A percentile compares a stretch with the other conserved stretches of the same genome.
These are phyloP conservation scores for Lactuca sativa DNA, from an alignment of 129 eudicot genomes.

Conservation along the genomic window DNA sequence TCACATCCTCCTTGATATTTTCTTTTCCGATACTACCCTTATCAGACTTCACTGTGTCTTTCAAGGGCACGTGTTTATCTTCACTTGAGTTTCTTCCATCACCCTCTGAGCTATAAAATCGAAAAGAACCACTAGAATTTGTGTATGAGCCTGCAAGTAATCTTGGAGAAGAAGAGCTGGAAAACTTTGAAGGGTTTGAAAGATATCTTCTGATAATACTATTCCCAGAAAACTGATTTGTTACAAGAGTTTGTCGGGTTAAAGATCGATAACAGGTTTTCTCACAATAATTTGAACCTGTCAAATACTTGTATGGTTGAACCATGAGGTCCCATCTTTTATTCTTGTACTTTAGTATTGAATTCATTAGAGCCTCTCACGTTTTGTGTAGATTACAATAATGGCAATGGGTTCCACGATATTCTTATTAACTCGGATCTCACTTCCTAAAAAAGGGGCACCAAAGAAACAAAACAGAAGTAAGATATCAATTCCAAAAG, in stretches of 20 bases:
- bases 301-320: constrained; percentile 50
- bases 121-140: constrained; percentile 32
- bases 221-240: constrained; percentile 26
- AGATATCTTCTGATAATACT: constrained; percentile 40
- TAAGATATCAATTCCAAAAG: constrained; percentile 5
- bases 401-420: constrained; percentile 21
- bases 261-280: constrained; percentile 27
- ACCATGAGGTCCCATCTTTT: constrained; percentile 59
- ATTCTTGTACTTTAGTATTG: constrained; percentile 53
- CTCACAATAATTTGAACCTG: constrained; percentile 28
- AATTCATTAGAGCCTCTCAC: constrained; percentile 61
- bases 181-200: constrained; percentile 36
- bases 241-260: constrained; percentile 18
- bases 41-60: constrained; percentile 43
- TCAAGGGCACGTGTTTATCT: constrained; percentile 54
- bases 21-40: constrained; percentile 36
- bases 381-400: constrained; percentile 5
- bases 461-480: background rate
- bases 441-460: background rate
- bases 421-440: constrained; percentile 2
- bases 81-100: constrained; percentile 79
- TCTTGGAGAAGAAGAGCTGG: constrained; percentile 25
- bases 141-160: constrained; percentile 35
- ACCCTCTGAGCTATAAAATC: constrained; percentile 81
- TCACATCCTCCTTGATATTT: constrained; percentile 32